These are phyloP conservation scores for Penicillium sp. DNA, from an alignment of 2,329 filamentous ascomycete genomes.

Conservation along the genomic window DNA sequence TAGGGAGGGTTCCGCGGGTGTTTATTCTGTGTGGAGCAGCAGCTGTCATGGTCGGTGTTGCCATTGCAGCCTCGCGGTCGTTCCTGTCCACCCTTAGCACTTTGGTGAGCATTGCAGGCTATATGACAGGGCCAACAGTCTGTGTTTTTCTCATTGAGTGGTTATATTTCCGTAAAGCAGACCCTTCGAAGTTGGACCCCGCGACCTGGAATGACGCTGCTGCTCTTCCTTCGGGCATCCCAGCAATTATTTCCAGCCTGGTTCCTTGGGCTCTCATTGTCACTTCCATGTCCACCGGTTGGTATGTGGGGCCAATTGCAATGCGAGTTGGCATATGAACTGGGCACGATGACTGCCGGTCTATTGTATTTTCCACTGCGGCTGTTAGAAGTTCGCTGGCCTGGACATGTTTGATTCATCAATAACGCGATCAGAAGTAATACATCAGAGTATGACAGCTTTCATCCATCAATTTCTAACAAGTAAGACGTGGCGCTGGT, in stretches of 20 bases:
- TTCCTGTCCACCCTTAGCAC: neutral
- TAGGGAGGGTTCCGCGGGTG: neutral
- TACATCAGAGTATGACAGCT: neutral
- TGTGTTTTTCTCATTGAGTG: conserved; percentile 2
- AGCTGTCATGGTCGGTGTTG: neutral
- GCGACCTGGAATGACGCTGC: neutral
- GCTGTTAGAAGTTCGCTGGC: neutral
- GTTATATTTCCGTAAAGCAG: conserved; percentile 2
- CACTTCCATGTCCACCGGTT: conserved; percentile 5
- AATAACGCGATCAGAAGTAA: neutral
- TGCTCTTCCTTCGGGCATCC: neutral
- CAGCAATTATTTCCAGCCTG: neutral
- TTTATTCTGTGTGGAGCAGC: conserved; percentile 1
- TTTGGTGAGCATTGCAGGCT: conserved; percentile 1
- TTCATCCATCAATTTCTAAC: neutral
- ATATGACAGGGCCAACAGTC: conserved; percentile 3
- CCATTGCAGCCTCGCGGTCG: neutral
- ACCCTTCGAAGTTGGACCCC: neutral
- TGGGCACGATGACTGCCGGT: neutral
- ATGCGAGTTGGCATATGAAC: neutral
- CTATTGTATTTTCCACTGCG: neutral
- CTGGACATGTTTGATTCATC: neutral
- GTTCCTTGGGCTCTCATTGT: neutral
- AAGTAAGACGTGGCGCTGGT: neutral
- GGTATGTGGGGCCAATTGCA: conserved; percentile 6